These are phyloP conservation scores for Pyrrhoderma noxium DNA, from an alignment of 1,284 basidiomycete genomes.

Conservation along the genomic window DNA sequence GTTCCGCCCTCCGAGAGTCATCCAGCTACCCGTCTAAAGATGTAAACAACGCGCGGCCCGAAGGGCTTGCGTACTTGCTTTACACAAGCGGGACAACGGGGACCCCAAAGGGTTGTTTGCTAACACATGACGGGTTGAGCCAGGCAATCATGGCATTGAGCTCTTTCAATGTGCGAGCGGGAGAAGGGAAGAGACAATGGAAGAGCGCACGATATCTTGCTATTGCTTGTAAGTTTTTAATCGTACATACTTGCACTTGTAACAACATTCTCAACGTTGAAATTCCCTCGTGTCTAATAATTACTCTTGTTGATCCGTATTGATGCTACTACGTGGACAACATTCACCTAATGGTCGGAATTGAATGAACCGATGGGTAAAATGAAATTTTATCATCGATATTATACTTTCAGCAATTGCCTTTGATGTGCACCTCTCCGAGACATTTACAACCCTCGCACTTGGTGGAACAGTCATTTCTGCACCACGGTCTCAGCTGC, in stretches of 20 bases:
- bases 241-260: background rate
- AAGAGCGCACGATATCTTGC: conserved; percentile 31
- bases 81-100: conserved; percentile 53
- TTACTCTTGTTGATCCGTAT: no score
- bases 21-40: conserved; percentile 21
- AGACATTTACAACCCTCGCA: conserved; percentile 37
- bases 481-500: conserved; percentile 37
- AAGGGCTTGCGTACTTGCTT: conserved; percentile 40
- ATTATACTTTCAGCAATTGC: conserved; percentile 31
- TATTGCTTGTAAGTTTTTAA: conserved; percentile 32
- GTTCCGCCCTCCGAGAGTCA: conserved; percentile 8
- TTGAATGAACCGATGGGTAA: no score
- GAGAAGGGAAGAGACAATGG: conserved; percentile 7
- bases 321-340: background rate
- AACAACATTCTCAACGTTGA: background rate
- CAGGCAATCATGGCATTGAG: conserved; percentile 39
- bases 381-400: background rate
- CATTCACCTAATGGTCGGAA: no score
- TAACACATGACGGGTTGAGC: conserved; percentile 38
- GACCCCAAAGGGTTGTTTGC: conserved; percentile 49
- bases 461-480: conserved; percentile 40
- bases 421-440: conserved; percentile 46
- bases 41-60: conserved; percentile 27
- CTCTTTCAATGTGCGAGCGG: conserved; percentile 29
- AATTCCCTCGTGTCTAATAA: background rate